These are phyloP conservation scores for Russula earlei DNA, from an alignment of 768 basidiomycete genomes.

Conservation along the genomic window DNA sequence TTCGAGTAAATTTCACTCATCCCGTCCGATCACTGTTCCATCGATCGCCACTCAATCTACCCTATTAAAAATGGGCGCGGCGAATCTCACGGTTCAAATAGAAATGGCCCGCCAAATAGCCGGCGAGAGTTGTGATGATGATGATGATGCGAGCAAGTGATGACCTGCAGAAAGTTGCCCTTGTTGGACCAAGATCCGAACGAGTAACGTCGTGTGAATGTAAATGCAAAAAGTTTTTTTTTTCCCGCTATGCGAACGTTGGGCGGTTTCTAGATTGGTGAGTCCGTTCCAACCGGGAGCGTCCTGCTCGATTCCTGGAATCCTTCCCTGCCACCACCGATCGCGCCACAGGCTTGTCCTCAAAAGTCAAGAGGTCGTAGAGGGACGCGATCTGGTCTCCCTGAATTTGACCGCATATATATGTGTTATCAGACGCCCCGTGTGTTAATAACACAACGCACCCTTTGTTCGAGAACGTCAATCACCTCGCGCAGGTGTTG, in stretches of 20 bases:
- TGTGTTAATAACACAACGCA: slow-evolving; percentile 24
- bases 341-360: slow-evolving; percentile 43
- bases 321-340: slow-evolving; percentile 18
- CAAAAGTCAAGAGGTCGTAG: slow-evolving; percentile 74
- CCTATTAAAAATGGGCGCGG: not conserved
- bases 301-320: not conserved
- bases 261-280: slow-evolving; percentile 9
- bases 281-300: not conserved
- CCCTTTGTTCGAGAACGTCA: slow-evolving; percentile 87
- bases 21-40: not conserved
- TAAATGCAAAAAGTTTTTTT: not conserved
- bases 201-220: not conserved
- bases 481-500: slow-evolving; percentile 87
- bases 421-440: slow-evolving; percentile 6
- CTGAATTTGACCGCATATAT: slow-evolving; percentile 31
- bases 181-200: no score
- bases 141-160: no score
- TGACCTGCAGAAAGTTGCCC: no score
- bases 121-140: not conserved
- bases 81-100: not conserved
- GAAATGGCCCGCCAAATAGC: not conserved
- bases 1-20: slow-evolving; percentile 1
- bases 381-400: slow-evolving; percentile 91
- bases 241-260: slow-evolving; percentile 12
- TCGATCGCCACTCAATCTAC: not conserved